Conservation (phyloP, 352 stramenopile genomes). For the Achlya hypogyna region DNA sequence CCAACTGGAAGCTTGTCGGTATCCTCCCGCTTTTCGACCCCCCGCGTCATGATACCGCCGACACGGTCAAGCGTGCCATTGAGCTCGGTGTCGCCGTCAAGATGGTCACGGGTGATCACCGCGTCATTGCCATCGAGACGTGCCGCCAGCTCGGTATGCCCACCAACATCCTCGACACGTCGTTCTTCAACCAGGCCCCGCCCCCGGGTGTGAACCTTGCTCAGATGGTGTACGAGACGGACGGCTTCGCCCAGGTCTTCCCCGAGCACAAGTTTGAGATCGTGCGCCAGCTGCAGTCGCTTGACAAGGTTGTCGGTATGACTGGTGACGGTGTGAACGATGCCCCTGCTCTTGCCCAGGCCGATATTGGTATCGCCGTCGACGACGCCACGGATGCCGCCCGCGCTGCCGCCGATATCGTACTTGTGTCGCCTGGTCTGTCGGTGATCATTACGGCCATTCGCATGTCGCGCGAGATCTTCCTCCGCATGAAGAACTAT, state of each 20-base stretch:
- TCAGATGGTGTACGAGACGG: conserved; percentile 85
- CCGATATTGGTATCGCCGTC: conserved; percentile 88
- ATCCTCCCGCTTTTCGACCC: conserved; percentile 90
- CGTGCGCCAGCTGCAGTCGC: conserved; percentile 81
- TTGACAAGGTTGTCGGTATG: conserved; percentile 74
- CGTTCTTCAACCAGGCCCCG: conserved; percentile 65
- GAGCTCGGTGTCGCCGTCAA: conserved; percentile 89
- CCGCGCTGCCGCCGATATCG: conserved; percentile 82
- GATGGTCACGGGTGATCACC: conserved; percentile 95
- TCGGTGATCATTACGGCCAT: conserved; percentile 45
- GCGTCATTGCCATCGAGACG: conserved; percentile 88
- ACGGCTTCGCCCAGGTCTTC: conserved; percentile 91
- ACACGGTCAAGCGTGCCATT: conserved; percentile 87
- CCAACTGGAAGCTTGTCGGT: conserved; percentile 88
- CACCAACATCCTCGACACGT: conserved; percentile 71
- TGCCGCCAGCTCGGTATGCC: conserved; percentile 83
- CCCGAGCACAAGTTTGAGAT: conserved; percentile 90
- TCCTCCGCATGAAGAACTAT: conserved; percentile 88
- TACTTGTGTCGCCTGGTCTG: conserved; percentile 50
- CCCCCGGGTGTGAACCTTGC: conserved; percentile 49
- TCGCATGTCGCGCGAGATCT: conserved; percentile 71
- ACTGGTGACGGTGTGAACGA: conserved; percentile 89
- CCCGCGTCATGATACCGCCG: conserved; percentile 85
- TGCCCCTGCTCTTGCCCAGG: conserved; percentile 77
- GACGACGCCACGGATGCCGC: conserved; percentile 83